These are phyloP conservation scores for Fusarium kyushuense DNA, from an alignment of 2,329 filamentous ascomycete species.

Conservation along the genomic window DNA sequence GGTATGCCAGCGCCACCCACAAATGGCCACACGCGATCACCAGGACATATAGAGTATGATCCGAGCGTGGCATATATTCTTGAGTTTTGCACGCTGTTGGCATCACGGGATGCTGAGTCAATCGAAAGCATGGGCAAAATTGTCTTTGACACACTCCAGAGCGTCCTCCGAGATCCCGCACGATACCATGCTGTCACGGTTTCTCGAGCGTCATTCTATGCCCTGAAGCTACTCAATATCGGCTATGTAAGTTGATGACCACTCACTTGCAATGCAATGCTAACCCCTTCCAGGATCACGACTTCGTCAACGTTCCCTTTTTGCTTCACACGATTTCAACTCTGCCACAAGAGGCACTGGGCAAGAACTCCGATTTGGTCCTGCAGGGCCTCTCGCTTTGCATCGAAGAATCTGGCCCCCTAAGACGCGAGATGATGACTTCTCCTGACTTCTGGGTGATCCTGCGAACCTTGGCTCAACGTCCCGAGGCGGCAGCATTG, in stretches of 20 bases:
- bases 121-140: constrained; percentile 80
- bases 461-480: constrained; percentile 77
- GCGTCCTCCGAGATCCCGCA: constrained; percentile 81
- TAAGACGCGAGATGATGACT: constrained; percentile 93
- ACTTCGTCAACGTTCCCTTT: constrained; percentile 91
- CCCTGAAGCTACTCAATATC: constrained; percentile 82
- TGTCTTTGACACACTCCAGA: constrained; percentile 83
- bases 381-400: constrained; percentile 84
- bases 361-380: constrained; percentile 79
- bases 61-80: constrained; percentile 90
- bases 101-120: constrained; percentile 79
- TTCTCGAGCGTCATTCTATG: constrained; percentile 86
- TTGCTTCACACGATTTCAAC: constrained; percentile 91
- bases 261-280: background rate
- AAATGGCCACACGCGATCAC: constrained; percentile 58
- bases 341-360: constrained; percentile 81
- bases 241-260: constrained; percentile 77
- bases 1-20: constrained; percentile 71
- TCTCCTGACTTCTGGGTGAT: constrained; percentile 98
- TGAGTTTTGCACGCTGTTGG: constrained; percentile 87
- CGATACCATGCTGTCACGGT: constrained; percentile 86
- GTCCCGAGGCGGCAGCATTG: constrained; percentile 76
- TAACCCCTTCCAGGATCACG: constrained; percentile 73
- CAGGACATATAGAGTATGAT: constrained; percentile 75
- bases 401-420: constrained; percentile 78